Percentiles rank a stretch among this genome's conserved stretches.
phyloP scores from a whole-genome alignment of 2,329 filamentous ascomycete genomes.

The Aspergillus calidoustus region DNA sequence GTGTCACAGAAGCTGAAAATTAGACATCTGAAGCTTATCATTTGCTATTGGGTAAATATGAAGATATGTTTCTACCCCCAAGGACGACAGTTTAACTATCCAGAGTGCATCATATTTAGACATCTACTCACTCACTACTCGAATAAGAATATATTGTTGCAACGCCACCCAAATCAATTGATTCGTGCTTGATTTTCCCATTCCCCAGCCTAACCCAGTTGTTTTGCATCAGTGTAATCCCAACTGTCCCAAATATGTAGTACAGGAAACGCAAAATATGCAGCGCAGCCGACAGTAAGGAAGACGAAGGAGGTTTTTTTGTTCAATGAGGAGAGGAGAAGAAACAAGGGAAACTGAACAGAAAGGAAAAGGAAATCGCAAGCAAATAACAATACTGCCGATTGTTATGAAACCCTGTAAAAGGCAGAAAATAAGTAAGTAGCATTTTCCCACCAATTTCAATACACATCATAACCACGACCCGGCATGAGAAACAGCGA shows the following conservation, averaged over 20 bases:
- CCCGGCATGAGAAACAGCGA: conserved; percentile 28
- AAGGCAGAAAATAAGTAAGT: conserved; percentile 25
- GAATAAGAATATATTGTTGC: conserved; percentile 1
- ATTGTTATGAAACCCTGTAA: conserved; percentile 25
- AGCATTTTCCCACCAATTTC: conserved; percentile 36
- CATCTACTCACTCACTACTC: neutral
- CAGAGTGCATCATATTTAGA: neutral
- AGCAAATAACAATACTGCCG: conserved; percentile 22
- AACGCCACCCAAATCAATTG: conserved; percentile 28
- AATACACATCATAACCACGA: conserved; percentile 41
- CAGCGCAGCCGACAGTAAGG: conserved; percentile 29
- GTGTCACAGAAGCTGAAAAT: too few relatives aligned
- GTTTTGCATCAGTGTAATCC: conserved; percentile 28
- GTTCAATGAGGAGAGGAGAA: conserved; percentile 22
- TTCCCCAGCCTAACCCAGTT: conserved; percentile 28
- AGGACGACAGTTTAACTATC: neutral
- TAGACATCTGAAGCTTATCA: too few relatives aligned
- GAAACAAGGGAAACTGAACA: conserved; percentile 26
- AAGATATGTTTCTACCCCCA: too few relatives aligned
- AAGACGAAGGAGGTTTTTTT: conserved; percentile 22
- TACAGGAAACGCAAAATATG: conserved; percentile 30
- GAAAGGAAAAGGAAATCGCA: conserved; percentile 28
- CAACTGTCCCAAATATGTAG: conserved; percentile 32
- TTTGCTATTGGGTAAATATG: too few relatives aligned
- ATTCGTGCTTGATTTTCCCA: conserved; percentile 24